A percentile compares a stretch with the other conserved stretches of the same genome.
These are phyloP conservation scores for Globisporangium solare DNA, from an alignment of 352 stramenopile genomes.

Conservation along the genomic window DNA sequence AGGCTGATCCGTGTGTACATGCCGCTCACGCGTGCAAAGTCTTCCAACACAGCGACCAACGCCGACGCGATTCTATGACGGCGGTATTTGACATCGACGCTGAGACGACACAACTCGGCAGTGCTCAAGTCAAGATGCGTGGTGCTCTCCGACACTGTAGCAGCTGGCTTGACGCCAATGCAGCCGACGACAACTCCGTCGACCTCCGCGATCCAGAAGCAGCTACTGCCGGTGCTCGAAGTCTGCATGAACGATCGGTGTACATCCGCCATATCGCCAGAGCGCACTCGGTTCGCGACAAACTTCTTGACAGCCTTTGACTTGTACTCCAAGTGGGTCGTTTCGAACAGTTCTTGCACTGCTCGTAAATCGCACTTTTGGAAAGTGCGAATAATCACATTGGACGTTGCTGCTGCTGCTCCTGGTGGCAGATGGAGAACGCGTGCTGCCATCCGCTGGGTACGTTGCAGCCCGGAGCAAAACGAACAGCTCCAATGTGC, in stretches of 20 bases:
- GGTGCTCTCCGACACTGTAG: neutral
- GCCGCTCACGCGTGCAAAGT: constrained; percentile 22
- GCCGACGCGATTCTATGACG: constrained; percentile 42
- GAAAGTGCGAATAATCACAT: constrained; percentile 47
- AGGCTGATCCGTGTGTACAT: constrained; percentile 35
- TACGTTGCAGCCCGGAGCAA: constrained; percentile 17
- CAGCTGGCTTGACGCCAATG: constrained; percentile 44
- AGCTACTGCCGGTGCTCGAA: constrained; percentile 15
- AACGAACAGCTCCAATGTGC: constrained; percentile 28
- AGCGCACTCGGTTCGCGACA: constrained; percentile 45
- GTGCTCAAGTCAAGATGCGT: neutral
- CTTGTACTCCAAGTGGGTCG: constrained; percentile 49
- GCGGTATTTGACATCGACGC: constrained; percentile 33
- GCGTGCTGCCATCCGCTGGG: constrained; percentile 20
- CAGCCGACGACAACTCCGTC: constrained; percentile 41
- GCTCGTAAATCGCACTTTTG: constrained; percentile 29
- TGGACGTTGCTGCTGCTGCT: neutral
- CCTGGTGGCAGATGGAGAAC: neutral
- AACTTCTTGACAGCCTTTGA: constrained; percentile 70
- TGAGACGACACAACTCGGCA: constrained; percentile 61
- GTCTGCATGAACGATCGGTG: constrained; percentile 28
- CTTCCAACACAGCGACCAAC: constrained; percentile 40
- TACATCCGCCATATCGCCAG: constrained; percentile 57
- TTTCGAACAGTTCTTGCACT: constrained; percentile 58
- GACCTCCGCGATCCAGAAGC: constrained; percentile 65